Conservation (phyloP, 2,329 filamentous ascomycete species). For the Colletotrichum orchidophilum region DNA sequence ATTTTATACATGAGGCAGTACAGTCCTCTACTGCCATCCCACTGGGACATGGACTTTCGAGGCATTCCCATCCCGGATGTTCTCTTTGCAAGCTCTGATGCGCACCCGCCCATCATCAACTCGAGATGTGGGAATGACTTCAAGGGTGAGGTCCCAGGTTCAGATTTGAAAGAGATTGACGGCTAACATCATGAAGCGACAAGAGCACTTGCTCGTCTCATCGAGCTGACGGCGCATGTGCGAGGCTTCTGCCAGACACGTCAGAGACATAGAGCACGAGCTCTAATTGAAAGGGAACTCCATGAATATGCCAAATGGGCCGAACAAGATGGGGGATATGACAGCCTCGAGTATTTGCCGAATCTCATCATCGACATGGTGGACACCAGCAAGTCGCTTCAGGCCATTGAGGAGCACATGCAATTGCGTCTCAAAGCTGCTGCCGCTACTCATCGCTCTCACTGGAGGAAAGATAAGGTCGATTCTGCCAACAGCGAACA, state of each 20-base stretch:
- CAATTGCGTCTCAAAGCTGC: constrained; percentile 46
- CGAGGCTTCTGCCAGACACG: constrained; percentile 47
- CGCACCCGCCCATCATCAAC: constrained; percentile 48
- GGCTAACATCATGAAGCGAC: constrained; percentile 47
- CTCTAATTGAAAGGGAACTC: constrained; percentile 46
- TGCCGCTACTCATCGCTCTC: constrained; percentile 48
- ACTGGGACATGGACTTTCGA: constrained; percentile 53
- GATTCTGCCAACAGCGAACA: neutral
- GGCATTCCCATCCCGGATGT: constrained; percentile 49
- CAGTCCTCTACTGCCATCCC: constrained; percentile 49
- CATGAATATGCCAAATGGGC: constrained; percentile 51
- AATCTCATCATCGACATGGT: constrained; percentile 51
- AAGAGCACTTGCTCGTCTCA: constrained; percentile 47
- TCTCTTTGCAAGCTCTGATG: constrained; percentile 45
- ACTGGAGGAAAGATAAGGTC: constrained; percentile 39
- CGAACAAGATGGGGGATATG: constrained; percentile 50
- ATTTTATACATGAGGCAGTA: constrained; percentile 52
- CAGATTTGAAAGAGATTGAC: neutral
- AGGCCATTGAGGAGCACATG: constrained; percentile 47
- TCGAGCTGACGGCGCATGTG: constrained; percentile 50
- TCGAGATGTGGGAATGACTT: constrained; percentile 48
- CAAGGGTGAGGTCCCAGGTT: constrained; percentile 41
- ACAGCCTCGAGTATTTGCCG: constrained; percentile 45
- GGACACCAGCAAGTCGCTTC: constrained; percentile 41
- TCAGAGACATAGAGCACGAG: constrained; percentile 43